Evolutionary conservation across 2,329 filamentous ascomycete genomes (phyloP), one percentile per base, ranked within the genome.

Genomic region (Stenocarpella maydis): DNA sequence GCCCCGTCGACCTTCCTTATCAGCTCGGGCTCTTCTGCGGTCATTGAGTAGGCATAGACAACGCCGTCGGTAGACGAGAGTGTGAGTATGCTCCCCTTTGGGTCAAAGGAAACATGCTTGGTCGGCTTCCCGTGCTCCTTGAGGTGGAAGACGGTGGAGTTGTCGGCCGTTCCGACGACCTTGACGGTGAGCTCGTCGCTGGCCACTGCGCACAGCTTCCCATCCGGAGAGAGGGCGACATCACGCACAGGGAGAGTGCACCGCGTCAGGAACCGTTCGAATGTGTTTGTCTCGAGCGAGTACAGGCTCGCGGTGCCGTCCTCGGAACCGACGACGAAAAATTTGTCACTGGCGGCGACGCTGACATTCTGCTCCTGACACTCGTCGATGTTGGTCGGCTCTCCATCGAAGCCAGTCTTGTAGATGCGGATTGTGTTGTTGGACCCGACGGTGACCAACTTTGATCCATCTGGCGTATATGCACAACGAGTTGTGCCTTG

Each of bases 271-370:
- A 97, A 92, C 70, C 91, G 90, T 72, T 97, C 93, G 81, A 97
- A 93, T 34, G 84, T 80, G 75, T 91, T 90, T 3, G 88, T 89
- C 68, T 88, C 85, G 61, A 98, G 86, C n/a, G 92, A 92, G 83
- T 97, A 99, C 75, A 94, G 89, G 83, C 92, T 97, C 76, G 99
- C 94, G n/a, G 92, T 96, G 76, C 97, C 96, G 81, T 98, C 95
- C 80, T 99, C 95, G 24, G 93, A 93, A 34, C 94, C 96, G 71
- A 94, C 90, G 53, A 98, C 89, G 78, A 98, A 97, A 79, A 92
- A 94, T 71, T 92, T 89, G 77, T 95, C 87, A 43, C 89, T 88
- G 24, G 94, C 90, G 37, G 90, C 92, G 26, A 98, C 88, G 39
- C 91, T 90, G 24, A 92, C 86, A 77, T 97, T 97, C 73, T 93